Conservation (phyloP, 371 early-diverging fungal species). For the Dinochytrium kinnereticum region DNA sequence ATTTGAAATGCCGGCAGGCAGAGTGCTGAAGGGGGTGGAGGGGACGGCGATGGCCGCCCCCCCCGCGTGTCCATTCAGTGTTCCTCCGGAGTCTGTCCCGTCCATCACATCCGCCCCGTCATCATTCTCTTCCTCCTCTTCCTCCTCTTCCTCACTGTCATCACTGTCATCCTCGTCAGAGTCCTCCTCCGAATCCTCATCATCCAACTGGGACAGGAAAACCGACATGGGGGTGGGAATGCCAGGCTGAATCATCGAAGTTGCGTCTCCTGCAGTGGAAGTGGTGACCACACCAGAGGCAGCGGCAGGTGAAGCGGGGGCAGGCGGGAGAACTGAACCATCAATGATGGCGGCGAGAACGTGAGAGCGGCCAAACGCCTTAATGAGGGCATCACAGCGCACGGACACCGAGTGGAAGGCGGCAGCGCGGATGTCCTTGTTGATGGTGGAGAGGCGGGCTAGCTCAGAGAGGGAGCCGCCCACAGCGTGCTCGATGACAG, state of each 20-base stretch:
- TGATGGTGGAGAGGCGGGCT: not conserved
- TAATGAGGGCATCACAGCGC: conserved; percentile 7
- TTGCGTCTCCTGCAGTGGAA: not conserved
- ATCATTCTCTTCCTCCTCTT: not conserved
- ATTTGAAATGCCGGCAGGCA: not conserved
- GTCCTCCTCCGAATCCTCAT: not conserved
- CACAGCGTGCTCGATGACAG: not conserved
- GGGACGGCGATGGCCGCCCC: not conserved
- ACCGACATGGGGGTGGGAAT: not conserved
- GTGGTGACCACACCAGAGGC: not conserved
- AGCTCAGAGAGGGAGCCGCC: conserved; percentile 1
- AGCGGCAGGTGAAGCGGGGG: not conserved
- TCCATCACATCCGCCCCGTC: not conserved
- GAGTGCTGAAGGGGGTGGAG: not conserved
- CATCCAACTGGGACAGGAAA: not conserved
- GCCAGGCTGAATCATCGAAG: not conserved
- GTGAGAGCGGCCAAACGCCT: not conserved
- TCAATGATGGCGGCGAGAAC: conserved; percentile 5
- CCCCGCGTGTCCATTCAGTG: conserved; percentile 11
- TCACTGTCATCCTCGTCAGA: not conserved
- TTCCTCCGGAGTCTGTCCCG: not conserved
- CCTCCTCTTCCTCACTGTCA: not conserved
- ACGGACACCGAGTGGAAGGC: not conserved
- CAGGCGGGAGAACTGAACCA: not conserved
- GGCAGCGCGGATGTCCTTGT: not conserved